phyloP scores from a whole-genome alignment of 2,329 filamentous ascomycete genomes.

The Diaporthe sp. region DNA sequence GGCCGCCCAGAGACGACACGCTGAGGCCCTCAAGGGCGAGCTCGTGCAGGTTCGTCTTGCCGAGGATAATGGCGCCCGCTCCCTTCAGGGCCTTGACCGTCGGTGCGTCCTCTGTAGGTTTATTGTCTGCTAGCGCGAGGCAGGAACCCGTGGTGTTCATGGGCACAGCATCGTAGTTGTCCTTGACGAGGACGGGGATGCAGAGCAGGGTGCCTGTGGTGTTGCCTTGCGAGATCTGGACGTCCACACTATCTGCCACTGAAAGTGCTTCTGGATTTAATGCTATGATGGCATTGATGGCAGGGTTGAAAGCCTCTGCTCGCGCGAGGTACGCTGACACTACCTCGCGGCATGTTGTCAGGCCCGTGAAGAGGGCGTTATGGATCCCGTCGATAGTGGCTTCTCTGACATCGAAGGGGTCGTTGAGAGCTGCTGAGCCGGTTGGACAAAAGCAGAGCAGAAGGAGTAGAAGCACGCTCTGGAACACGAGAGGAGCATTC shows the following conservation, averaged over 20 bases:
- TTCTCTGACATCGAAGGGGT: slow-evolving; percentile 66
- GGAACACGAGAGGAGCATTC: no score
- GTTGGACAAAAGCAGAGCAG: neutral
- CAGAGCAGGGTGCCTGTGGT: slow-evolving; percentile 69
- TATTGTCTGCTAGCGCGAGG: slow-evolving; percentile 62
- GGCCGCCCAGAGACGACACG: slow-evolving; percentile 74
- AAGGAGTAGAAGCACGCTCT: neutral
- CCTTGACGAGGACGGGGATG: slow-evolving; percentile 73
- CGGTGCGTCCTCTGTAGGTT: slow-evolving; percentile 61
- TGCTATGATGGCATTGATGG: slow-evolving; percentile 69
- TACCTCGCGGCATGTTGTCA: slow-evolving; percentile 67
- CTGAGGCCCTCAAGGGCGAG: slow-evolving; percentile 74
- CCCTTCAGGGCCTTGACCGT: slow-evolving; percentile 63
- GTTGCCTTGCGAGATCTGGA: slow-evolving; percentile 60
- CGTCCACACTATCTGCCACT: slow-evolving; percentile 66
- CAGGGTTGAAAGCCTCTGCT: slow-evolving; percentile 69
- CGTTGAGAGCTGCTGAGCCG: slow-evolving; percentile 18
- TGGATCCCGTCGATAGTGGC: slow-evolving; percentile 72
- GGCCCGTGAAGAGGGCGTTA: slow-evolving; percentile 64
- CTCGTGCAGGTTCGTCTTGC: slow-evolving; percentile 74
- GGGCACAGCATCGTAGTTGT: slow-evolving; percentile 71
- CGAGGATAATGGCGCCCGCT: slow-evolving; percentile 70
- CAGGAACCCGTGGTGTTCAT: slow-evolving; percentile 72
- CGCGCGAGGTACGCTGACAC: slow-evolving; percentile 69
- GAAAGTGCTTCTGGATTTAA: slow-evolving; percentile 60